Evolutionary conservation across 495 filamentous ascomycete species (phyloP), one percentile per base, ranked within the genome.

Genomic region (Penicillium desertorum): DNA sequence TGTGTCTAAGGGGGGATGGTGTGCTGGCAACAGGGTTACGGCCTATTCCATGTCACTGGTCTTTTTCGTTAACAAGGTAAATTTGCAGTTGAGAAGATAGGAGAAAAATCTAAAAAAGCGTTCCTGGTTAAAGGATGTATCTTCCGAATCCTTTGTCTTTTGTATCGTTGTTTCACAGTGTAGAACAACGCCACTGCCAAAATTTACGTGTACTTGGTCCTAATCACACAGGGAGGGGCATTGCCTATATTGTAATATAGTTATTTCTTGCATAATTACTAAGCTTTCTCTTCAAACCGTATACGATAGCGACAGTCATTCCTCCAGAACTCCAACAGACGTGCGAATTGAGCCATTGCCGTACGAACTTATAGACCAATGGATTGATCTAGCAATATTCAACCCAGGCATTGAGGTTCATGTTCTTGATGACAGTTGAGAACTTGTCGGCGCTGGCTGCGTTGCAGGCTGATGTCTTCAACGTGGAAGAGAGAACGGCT

Each of bases 1-100:
- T 73, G 70, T 23, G 72, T 70, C n/a, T 73, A 66, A n/a, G 71
- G 19, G 71, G 69, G 27, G 71, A 58, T 39, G 22, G 7, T 23
- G 5, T 47, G 2, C 8, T 30, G 27, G n/a, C 11, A 7, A 39
- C 16, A 0, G 36, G 30, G 14, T 17, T 39, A 39, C 14, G 0
- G 2, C 16, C 36, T 11, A 39, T 39, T 17, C 6, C n/a, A 39
- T 17, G 1, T 37, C 34, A 37, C 34, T n/a, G 34, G 34, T 7
- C 0, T 37, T 2, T 2, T 37, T 6, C 11, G 12, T 36, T 16
- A 16, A 36, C 34, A n/a, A 37, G 14, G 16, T 16, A 14, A 2
- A n/a, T 16, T n/a, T n/a, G 14, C 16, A 37, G 14, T 37, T 37
- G 14, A 37, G 14, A 37, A 37, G 16, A 8, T 14, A n/a, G 12